phyloP scores from a whole-genome alignment of 345 rosid species.

The Gossypium thurberi region DNA sequence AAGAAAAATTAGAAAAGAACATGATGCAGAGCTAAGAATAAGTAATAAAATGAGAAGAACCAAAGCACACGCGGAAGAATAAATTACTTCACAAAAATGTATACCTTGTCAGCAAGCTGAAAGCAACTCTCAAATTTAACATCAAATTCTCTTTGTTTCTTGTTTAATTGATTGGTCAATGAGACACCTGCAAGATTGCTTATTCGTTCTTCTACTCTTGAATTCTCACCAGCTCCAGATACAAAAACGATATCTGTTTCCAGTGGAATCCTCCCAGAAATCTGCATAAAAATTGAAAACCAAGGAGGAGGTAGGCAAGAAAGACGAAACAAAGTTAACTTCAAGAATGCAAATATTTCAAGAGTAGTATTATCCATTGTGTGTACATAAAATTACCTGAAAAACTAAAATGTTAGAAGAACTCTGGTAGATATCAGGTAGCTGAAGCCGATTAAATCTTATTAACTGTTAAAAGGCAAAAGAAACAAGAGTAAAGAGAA shows the following conservation, averaged over 20 bases:
- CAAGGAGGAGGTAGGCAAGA: constrained; percentile 6
- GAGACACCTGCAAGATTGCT: constrained; percentile 57
- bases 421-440: constrained; percentile 51
- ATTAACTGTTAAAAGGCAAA: constrained; percentile 32
- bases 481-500: constrained; percentile 1
- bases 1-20: background rate
- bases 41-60: background rate
- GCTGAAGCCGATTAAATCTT: constrained; percentile 43
- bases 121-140: constrained; percentile 52
- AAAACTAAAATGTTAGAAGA: constrained; percentile 65
- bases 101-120: constrained; percentile 56
- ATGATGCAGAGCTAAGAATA: background rate
- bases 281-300: constrained; percentile 32
- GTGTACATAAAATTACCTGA: constrained; percentile 48
- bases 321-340: constrained; percentile 10
- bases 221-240: constrained; percentile 45
- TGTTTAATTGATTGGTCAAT: constrained; percentile 47
- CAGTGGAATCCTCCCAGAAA: constrained; percentile 58
- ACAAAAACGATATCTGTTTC: constrained; percentile 65
- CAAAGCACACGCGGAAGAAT: background rate
- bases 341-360: constrained; percentile 8
- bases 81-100: background rate
- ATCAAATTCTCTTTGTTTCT: constrained; percentile 63
- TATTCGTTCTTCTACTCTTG: constrained; percentile 51
- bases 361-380: background rate